Conservation (phyloP, 805 yeast species). For the Metschnikowia lunata region DNA sequence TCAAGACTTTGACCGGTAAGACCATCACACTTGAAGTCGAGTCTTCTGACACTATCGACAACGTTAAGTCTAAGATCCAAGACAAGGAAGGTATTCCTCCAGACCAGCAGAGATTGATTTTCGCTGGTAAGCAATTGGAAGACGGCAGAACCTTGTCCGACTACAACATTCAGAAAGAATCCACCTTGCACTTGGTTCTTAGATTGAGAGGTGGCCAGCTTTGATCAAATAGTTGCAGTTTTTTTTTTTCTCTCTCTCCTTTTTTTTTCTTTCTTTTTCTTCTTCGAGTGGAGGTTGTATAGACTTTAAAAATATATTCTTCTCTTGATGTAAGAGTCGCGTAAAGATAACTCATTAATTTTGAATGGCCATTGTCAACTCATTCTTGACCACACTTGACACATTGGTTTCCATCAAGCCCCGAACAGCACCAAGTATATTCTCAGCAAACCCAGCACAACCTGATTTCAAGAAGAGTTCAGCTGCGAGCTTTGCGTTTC, state of each 20-base stretch:
- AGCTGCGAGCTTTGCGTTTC: conserved; percentile 24
- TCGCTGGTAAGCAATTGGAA: conserved; percentile 46
- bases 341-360: not conserved
- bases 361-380: conserved; percentile 11
- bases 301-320: not conserved
- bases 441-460: conserved; percentile 10
- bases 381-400: conserved; percentile 19
- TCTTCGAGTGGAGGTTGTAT: not conserved
- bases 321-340: not conserved
- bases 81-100: conserved; percentile 45
- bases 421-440: conserved; percentile 14
- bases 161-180: conserved; percentile 45
- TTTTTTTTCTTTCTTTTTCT: not conserved
- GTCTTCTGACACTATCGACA: conserved; percentile 96
- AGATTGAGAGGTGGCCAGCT: conserved; percentile 51
- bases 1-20: conserved; percentile 57
- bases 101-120: conserved; percentile 43
- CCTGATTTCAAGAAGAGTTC: conserved; percentile 15
- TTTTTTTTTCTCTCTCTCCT: not conserved
- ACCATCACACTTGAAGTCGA: conserved; percentile 90
- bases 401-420: conserved; percentile 16
- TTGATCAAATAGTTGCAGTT: conserved; percentile 22
- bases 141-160: conserved; percentile 34
- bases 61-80: conserved; percentile 54
- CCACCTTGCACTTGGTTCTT: conserved; percentile 27